These are phyloP conservation scores for Pythium dissimile DNA, from an alignment of 352 stramenopile species.

Conservation along the genomic window DNA sequence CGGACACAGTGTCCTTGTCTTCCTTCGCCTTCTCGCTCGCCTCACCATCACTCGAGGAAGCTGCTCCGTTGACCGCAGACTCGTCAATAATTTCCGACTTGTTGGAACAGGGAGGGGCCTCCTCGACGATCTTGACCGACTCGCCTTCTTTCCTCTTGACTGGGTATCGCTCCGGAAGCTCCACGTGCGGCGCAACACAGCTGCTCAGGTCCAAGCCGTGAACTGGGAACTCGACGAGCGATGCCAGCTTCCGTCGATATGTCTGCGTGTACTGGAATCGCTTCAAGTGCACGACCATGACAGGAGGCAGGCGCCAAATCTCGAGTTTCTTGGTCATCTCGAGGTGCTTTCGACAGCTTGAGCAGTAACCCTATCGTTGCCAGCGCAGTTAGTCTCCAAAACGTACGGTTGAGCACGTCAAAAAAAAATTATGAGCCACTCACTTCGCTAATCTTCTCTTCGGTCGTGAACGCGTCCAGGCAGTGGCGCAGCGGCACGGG, in stretches of 20 bases:
- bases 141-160: constrained; percentile 39
- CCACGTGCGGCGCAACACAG: constrained; percentile 84
- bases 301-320: constrained; percentile 95
- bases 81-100: background rate
- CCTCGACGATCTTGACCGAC: constrained; percentile 7
- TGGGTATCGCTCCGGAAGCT: constrained; percentile 77
- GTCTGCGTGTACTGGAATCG: constrained; percentile 97
- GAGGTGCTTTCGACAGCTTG: constrained; percentile 93
- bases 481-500: constrained; percentile 81
- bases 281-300: constrained; percentile 99
- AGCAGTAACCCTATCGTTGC: constrained; percentile 89
- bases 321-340: constrained; percentile 98
- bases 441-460: constrained; percentile 85
- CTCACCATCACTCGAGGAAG: constrained; percentile 4
- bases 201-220: constrained; percentile 91
- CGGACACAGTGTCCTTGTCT: constrained; percentile 8
- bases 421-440: background rate
- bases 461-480: constrained; percentile 79
- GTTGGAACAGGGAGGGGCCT: constrained; percentile 15
- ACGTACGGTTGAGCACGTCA: background rate
- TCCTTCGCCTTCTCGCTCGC: constrained; percentile 10
- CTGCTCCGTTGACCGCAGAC: background rate
- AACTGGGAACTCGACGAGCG: constrained; percentile 95
- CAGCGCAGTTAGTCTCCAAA: background rate
- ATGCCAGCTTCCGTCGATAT: constrained; percentile 83